phyloP scores from a whole-genome alignment of 73 alveolate genomes.

The Symbiodinium natans region DNA sequence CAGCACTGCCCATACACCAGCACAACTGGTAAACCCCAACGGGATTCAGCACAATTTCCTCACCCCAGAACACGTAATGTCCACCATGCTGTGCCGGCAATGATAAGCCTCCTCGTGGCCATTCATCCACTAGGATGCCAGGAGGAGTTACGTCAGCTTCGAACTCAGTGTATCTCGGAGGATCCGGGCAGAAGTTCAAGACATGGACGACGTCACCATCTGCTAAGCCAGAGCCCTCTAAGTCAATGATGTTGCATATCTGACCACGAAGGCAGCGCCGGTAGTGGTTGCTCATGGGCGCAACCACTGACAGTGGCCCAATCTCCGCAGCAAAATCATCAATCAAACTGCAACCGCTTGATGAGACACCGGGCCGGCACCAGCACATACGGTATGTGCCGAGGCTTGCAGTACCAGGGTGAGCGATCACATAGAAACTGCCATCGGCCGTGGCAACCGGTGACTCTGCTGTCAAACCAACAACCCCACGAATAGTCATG shows the following conservation, averaged over 20 bases:
- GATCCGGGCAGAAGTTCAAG: conserved; percentile 6
- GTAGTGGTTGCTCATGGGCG: background rate
- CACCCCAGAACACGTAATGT: background rate
- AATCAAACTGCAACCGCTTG: background rate
- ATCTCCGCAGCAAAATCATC: conserved; percentile 10
- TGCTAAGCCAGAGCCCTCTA: background rate
- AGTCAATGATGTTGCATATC: conserved; percentile 4
- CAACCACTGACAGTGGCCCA: background rate
- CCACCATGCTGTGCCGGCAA: background rate
- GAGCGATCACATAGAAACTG: background rate
- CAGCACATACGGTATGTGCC: conserved; percentile 13
- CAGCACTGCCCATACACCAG: conserved; percentile 10
- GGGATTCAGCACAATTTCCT: background rate
- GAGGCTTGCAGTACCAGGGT: background rate
- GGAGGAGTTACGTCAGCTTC: background rate
- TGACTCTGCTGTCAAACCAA: background rate
- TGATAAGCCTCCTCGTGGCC: conserved; percentile 9
- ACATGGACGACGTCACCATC: conserved; percentile 6
- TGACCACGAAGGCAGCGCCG: background rate
- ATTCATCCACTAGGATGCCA: background rate
- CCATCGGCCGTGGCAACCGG: background rate
- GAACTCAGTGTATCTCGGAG: background rate
- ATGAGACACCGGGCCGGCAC: background rate
- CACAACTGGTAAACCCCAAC: background rate
- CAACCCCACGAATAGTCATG: background rate